Evolutionary conservation across 768 basidiomycete genomes (phyloP).

Genomic region (Amanita pallidorosea): DNA sequence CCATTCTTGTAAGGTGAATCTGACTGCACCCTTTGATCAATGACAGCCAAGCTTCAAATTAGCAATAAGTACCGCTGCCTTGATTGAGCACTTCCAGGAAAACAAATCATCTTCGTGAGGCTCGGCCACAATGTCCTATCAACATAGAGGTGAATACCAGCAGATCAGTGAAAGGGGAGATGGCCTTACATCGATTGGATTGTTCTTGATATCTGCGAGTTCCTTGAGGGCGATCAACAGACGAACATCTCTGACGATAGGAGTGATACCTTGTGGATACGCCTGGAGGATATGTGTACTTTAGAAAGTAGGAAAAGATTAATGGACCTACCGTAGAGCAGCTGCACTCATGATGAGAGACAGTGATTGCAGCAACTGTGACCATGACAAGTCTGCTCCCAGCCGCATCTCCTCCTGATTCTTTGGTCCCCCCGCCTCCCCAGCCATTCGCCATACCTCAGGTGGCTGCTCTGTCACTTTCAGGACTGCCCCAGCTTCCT

Average conservation of each 20-base stretch:
- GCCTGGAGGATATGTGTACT: conserved; percentile 31
- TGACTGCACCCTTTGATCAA: conserved; percentile 27
- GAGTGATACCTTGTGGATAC: conserved; percentile 56
- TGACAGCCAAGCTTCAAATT: background rate
- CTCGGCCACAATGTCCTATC: conserved; percentile 54
- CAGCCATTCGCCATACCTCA: background rate
- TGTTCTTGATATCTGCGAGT: conserved; percentile 45
- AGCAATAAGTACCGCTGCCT: conserved; percentile 48
- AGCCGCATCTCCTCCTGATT: background rate
- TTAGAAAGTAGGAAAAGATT: background rate
- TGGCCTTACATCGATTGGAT: conserved; percentile 49
- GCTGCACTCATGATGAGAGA: conserved; percentile 20
- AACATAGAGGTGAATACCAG: conserved; percentile 7
- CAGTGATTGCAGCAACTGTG: background rate
- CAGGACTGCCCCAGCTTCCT: conserved; percentile 16
- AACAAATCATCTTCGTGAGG: conserved; percentile 64
- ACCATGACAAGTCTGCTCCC: background rate
- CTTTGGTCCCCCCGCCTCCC: background rate
- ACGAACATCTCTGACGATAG: conserved; percentile 6
- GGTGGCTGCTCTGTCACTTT: background rate
- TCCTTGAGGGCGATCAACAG: conserved; percentile 36
- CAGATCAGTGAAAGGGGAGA: conserved; percentile 6
- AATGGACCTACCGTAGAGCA: conserved; percentile 26
- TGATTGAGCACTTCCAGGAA: conserved; percentile 69
- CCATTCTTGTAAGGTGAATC: conserved; percentile 80